Conservation (phyloP, 768 basidiomycete genomes). For the Chalciporus pseudorubinellus region DNA sequence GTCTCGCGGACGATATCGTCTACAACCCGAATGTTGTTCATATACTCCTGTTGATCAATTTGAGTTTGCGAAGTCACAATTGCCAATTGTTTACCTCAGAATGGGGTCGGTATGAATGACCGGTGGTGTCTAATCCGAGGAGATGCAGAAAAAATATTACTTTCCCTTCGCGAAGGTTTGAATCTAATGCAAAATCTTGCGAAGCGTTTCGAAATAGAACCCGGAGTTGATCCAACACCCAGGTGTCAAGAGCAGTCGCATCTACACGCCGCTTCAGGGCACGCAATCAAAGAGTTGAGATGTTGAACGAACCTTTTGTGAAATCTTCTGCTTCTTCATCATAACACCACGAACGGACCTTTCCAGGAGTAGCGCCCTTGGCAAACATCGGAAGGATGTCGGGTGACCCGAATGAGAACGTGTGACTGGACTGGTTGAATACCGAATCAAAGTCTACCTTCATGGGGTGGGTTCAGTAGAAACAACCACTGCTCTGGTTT, state of each 20-base stretch:
- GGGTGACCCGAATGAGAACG: conserved; percentile 84
- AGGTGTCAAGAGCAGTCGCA: conserved; percentile 72
- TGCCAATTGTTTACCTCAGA: conserved; percentile 52
- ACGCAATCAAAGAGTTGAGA: neutral
- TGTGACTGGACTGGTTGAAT: conserved; percentile 76
- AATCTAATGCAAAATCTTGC: conserved; percentile 44
- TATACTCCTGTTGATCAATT: conserved; percentile 63
- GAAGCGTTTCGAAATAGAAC: conserved; percentile 64
- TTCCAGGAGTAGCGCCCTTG: conserved; percentile 65
- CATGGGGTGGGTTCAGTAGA: conserved; percentile 3
- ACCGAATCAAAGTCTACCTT: conserved; percentile 82
- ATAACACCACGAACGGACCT: conserved; percentile 75
- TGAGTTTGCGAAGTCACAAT: neutral
- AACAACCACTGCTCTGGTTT: neutral
- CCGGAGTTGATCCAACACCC: conserved; percentile 74
- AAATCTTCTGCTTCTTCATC: conserved; percentile 80
- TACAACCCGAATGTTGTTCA: conserved; percentile 78
- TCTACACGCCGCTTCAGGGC: conserved; percentile 39
- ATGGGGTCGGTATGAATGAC: conserved; percentile 82
- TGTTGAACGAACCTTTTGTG: conserved; percentile 58
- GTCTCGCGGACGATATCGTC: conserved; percentile 69
- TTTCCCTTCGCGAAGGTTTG: conserved; percentile 53
- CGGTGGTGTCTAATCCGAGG: conserved; percentile 82
- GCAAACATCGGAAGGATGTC: conserved; percentile 89
- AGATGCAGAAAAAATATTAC: conserved; percentile 83